Evolutionary conservation across 495 filamentous ascomycete genomes (phyloP).

Genomic region (Neurospora discreta): DNA sequence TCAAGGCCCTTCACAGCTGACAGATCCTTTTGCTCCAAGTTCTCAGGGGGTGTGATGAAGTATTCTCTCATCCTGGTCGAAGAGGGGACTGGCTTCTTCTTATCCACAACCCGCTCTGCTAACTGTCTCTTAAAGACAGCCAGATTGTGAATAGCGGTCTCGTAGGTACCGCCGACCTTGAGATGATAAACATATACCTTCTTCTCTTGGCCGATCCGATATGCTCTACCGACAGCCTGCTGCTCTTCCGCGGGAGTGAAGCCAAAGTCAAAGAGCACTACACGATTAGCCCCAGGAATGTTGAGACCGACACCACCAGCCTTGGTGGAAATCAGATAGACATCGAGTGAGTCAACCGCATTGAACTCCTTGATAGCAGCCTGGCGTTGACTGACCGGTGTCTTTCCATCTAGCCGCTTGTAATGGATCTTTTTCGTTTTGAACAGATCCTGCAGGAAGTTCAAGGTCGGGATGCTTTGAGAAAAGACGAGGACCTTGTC

Average conservation of each 20-base stretch:
- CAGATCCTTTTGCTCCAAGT: conserved; percentile 42
- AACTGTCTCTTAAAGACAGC: conserved; percentile 73
- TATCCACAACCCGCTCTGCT: conserved; percentile 68
- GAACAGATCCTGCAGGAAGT: conserved; percentile 53
- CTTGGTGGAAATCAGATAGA: conserved; percentile 74
- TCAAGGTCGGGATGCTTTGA: conserved; percentile 54
- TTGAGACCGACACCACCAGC: conserved; percentile 81
- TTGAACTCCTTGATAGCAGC: conserved; percentile 57
- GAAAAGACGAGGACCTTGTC: conserved; percentile 80
- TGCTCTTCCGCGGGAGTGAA: conserved; percentile 77
- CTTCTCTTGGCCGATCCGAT: conserved; percentile 78
- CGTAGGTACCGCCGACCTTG: conserved; percentile 65
- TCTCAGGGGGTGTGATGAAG: conserved; percentile 42
- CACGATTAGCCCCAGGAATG: conserved; percentile 72
- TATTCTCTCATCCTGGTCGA: conserved; percentile 43
- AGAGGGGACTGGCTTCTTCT: conserved; percentile 55
- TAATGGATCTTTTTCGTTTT: conserved; percentile 30
- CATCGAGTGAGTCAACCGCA: conserved; percentile 20
- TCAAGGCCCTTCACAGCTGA: conserved; percentile 50
- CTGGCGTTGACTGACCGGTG: conserved; percentile 44
- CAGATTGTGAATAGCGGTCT: conserved; percentile 58
- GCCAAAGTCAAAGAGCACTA: conserved; percentile 75
- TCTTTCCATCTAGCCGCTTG: conserved; percentile 55
- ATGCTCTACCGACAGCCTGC: conserved; percentile 80
- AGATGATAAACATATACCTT: conserved; percentile 85